Conservation (phyloP, 305 asterid species). For the Fraxinus floribunda region DNA sequence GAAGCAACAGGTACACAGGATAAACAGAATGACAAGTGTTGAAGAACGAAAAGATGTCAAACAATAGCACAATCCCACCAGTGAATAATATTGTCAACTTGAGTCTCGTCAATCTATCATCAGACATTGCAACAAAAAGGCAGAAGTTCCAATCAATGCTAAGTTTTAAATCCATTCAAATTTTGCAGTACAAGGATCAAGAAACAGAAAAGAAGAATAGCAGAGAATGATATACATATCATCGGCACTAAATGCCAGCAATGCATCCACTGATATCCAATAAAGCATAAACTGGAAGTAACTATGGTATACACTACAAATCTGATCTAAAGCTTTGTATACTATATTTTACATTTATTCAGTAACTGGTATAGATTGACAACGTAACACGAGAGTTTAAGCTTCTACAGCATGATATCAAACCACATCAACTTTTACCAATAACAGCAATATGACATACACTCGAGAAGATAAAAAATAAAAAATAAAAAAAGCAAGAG, state of each 20-base stretch:
- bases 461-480: conserved; percentile 23
- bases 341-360: conserved; percentile 36
- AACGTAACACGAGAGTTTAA: conserved; percentile 36
- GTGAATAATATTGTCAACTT: not conserved
- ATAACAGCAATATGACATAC: conserved; percentile 33
- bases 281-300: not conserved
- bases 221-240: not conserved
- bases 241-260: not conserved
- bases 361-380: conserved; percentile 38
- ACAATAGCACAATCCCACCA: not conserved
- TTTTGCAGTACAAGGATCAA: not conserved
- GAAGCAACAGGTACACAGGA: not conserved
- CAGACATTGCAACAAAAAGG: not conserved
- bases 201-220: not conserved
- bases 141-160: not conserved
- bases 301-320: not conserved
- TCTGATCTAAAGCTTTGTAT: conserved; percentile 15
- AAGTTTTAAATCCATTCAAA: not conserved
- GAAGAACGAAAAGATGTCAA: conserved; percentile 2
- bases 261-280: not conserved
- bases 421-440: conserved; percentile 41
- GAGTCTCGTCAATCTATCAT: not conserved
- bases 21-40: not conserved
- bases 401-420: conserved; percentile 57
- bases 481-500: not conserved